A percentile compares a stretch with the other conserved stretches of the same genome.
phyloP scores from a whole-genome alignment of 371 early-diverging fungal species.

The Rhizopus sp. region DNA sequence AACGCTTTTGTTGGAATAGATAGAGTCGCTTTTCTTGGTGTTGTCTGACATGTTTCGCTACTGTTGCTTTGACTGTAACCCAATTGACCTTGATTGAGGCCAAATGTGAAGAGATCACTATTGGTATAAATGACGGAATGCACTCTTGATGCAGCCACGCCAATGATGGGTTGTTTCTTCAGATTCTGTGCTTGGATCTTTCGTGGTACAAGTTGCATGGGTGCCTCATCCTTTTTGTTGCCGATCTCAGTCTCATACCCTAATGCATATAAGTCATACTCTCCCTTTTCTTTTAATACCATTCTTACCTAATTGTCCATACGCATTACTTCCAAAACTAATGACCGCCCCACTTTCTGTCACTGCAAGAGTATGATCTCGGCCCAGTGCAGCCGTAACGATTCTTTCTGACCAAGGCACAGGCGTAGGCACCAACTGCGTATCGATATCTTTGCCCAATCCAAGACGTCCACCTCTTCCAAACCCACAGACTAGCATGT shows the following conservation, averaged over 20 bases:
- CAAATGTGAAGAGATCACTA: constrained; percentile 71
- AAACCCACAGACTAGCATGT: constrained; percentile 69
- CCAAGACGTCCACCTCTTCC: constrained; percentile 77
- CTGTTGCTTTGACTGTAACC: constrained; percentile 54
- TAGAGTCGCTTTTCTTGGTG: constrained; percentile 53
- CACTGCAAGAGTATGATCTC: constrained; percentile 75
- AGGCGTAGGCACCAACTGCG: constrained; percentile 53
- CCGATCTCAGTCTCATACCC: constrained; percentile 51
- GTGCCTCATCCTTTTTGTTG: constrained; percentile 32
- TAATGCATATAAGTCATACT: constrained; percentile 5
- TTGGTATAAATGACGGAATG: constrained; percentile 69
- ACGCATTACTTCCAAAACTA: constrained; percentile 67
- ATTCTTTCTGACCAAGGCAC: constrained; percentile 58
- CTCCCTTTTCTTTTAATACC: neutral
- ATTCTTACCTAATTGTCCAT: constrained; percentile 64
- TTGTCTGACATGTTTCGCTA: constrained; percentile 39
- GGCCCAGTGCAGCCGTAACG: constrained; percentile 58
- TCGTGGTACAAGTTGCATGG: constrained; percentile 56
- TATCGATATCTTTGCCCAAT: constrained; percentile 55
- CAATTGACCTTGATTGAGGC: constrained; percentile 77
- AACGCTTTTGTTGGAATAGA: constrained; percentile 52
- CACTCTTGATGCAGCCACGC: constrained; percentile 70
- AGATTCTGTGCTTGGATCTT: constrained; percentile 57
- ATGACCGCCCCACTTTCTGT: constrained; percentile 52
- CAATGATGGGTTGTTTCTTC: constrained; percentile 58